These are phyloP conservation scores for Aspergillus texensis DNA, from an alignment of 2,329 filamentous ascomycete genomes.

Conservation along the genomic window DNA sequence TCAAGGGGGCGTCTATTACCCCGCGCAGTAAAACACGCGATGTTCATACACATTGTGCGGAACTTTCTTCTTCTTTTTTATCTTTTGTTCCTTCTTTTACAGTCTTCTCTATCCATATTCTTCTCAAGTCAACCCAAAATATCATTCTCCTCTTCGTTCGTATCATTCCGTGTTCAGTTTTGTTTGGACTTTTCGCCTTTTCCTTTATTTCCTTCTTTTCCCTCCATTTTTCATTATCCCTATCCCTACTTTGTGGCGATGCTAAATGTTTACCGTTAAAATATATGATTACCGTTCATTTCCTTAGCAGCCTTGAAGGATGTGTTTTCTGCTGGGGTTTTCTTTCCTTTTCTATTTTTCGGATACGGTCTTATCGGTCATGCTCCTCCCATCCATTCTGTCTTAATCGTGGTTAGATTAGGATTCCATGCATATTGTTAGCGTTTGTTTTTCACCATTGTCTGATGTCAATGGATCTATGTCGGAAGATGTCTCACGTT, in stretches of 20 bases:
- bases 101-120: constrained; percentile 25
- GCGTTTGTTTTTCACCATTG: constrained; percentile 19
- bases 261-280: neutral
- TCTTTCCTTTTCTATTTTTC: constrained; percentile 9
- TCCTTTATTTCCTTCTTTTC: constrained; percentile 22
- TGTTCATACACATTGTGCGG: neutral
- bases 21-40: constrained; percentile 26
- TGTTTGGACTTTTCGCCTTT: constrained; percentile 3
- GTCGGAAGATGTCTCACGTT: constrained; percentile 12
- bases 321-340: neutral
- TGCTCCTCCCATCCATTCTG: constrained; percentile 14
- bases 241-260: neutral
- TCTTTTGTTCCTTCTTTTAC: constrained; percentile 12
- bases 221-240: constrained; percentile 28
- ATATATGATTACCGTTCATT: constrained; percentile 29
- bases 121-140: neutral
- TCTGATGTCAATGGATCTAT: constrained; percentile 13
- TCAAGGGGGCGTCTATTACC: constrained; percentile 66
- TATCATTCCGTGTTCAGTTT: constrained; percentile 2
- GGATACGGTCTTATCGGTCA: constrained; percentile 11
- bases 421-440: constrained; percentile 30
- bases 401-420: constrained; percentile 27
- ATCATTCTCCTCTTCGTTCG: constrained; percentile 1
- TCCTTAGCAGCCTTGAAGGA: constrained; percentile 2
- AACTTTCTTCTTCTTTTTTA: constrained; percentile 13